Evolutionary conservation across 2,329 filamentous ascomycete species (phyloP), one percentile per base, ranked within the genome.

Genomic region (Graphiopsis chlorocephala): DNA sequence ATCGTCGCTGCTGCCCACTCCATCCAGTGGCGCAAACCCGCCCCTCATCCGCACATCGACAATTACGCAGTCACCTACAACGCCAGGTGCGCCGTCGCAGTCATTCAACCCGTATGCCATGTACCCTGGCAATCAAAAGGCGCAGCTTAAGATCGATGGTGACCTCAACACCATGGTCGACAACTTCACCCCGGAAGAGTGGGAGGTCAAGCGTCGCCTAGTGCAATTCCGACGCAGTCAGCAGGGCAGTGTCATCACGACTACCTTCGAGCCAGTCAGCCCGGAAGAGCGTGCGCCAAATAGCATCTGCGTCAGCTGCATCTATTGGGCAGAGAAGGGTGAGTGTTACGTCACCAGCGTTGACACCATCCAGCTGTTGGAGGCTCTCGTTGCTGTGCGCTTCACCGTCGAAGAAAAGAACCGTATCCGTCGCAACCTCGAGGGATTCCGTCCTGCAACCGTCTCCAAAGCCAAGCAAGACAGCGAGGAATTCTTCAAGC

Each of bases 341-440:
- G 91, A 96, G 72, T 97, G 90, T 78, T 98, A 88, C 76, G 93
- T 98, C 62, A 98, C 95, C 2, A 97, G 93, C 61, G 95, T 99
- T 20, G 95, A 99, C 78, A 97, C 94, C 2, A 98, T 99, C 72
- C 91, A 90, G 72, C 84, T 99, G n/a, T 84, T 99, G 2, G 95
- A 98, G 79, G 90, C 94, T 69, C 84, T 99, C 7, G 91, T 98
- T 8, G 91, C 88, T 0, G 88, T 89, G 53, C 86, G 92, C 29
- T 99, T 98, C 79, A 94, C 90, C 0, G 93, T 98, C 4, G 94
- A 98, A 76, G 95, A 98, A 82, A 99, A 98, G 86, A 99, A 99
- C 78, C 88, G 95, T 61, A 98, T 99, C 72, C 89, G 95, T 31
- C 88, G 95, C 68, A 99, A 99, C 74, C 83, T 99, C 35, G 95